phyloP scores from a whole-genome alignment of 2,329 filamentous ascomycete genomes.

The Cladophialophora immunda region DNA sequence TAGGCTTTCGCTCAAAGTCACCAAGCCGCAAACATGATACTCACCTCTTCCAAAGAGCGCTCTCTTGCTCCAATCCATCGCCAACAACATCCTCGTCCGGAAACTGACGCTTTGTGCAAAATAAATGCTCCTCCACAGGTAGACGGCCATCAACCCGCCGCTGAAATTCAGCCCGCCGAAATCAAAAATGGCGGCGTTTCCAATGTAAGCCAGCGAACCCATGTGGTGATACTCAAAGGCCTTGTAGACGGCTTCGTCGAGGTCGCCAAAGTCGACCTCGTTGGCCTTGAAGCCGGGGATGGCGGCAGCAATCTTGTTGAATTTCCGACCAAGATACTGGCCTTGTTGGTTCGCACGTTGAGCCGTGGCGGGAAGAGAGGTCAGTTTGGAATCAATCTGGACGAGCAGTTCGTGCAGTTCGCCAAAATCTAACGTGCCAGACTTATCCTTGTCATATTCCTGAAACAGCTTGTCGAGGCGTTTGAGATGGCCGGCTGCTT shows the following conservation, averaged over 20 bases:
- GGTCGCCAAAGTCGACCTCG: constrained; percentile 83
- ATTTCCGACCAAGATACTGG: constrained; percentile 88
- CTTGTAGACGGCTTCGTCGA: constrained; percentile 91
- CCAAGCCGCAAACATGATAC: constrained; percentile 43
- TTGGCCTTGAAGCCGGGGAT: constrained; percentile 79
- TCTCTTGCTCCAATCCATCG: constrained; percentile 99
- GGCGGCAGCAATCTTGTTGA: constrained; percentile 86
- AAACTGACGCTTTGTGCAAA: constrained; percentile 98
- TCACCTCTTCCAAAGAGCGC: constrained; percentile 93
- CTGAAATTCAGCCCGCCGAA: constrained; percentile 81
- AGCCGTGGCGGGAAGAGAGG: constrained; percentile 91
- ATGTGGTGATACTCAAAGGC: constrained; percentile 94
- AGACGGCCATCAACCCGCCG: constrained; percentile 90
- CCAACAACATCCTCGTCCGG: constrained; percentile 83
- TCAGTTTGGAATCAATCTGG: constrained; percentile 95
- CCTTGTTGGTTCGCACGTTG: constrained; percentile 97
- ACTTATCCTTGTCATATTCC: constrained; percentile 91
- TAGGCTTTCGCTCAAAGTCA: background rate
- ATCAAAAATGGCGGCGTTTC: constrained; percentile 96
- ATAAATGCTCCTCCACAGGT: constrained; percentile 95
- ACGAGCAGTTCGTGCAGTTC: constrained; percentile 87
- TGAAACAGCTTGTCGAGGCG: constrained; percentile 90
- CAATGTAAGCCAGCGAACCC: constrained; percentile 91
- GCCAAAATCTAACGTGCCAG: constrained; percentile 90
- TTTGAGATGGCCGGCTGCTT: constrained; percentile 84